phyloP scores from a whole-genome alignment of 129 eudicot species.

The Flaveria brownii region DNA sequence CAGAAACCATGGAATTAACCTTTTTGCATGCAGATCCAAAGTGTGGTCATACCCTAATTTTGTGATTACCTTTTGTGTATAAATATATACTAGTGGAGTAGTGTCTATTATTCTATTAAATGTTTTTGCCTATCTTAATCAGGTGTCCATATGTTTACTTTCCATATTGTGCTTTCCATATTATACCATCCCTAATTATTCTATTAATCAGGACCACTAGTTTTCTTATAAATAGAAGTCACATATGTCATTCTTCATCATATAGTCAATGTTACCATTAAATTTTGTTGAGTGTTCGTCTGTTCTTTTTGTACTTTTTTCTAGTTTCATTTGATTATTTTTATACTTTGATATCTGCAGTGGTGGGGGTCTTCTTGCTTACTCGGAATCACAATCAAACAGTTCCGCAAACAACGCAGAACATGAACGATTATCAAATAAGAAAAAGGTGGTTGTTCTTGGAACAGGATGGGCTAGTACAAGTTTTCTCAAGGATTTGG shows the following conservation, averaged over 20 bases:
- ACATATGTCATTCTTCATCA: background rate
- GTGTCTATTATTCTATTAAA: background rate
- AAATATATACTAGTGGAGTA: background rate
- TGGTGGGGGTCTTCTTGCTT: constrained; percentile 69
- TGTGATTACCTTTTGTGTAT: too few relatives aligned
- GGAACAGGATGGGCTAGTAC: constrained; percentile 97
- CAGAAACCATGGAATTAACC: background rate
- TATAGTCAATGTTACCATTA: background rate
- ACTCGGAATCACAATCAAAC: constrained; percentile 55
- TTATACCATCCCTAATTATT: background rate
- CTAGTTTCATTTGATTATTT: constrained; percentile 10
- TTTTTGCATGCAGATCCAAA: background rate
- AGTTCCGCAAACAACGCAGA: constrained; percentile 25
- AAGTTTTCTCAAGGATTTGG: constrained; percentile 76
- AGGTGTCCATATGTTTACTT: background rate
- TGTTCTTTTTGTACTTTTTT: background rate
- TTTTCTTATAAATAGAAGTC: background rate
- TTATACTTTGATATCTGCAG: constrained; percentile 45
- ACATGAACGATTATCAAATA: constrained; percentile 27
- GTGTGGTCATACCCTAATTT: too few relatives aligned
- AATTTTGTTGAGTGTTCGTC: background rate
- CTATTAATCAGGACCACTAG: background rate
- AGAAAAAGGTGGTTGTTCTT: constrained; percentile 78
- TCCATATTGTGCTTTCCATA: background rate
- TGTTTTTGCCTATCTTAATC: background rate